Conservation (phyloP, 805 yeast species). For the Starmerella ratchasimensis region DNA sequence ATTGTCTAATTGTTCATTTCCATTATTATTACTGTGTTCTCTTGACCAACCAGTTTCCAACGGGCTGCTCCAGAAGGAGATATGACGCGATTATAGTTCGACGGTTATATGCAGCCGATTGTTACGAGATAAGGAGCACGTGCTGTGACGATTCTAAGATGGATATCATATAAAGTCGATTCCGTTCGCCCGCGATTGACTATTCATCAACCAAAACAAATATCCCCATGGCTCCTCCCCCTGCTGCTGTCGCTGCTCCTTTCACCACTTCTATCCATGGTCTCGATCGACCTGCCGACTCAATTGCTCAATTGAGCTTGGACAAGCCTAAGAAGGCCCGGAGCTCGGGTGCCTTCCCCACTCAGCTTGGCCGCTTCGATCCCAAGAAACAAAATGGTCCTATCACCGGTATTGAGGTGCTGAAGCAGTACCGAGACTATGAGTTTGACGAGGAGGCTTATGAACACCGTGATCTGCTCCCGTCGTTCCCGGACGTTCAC, state of each 20-base stretch:
- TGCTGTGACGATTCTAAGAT: too few species aligned
- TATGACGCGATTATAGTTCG: too few species aligned
- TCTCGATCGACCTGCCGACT: slow-evolving; percentile 4
- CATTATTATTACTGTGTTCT: too few species aligned
- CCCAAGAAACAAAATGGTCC: slow-evolving; percentile 8
- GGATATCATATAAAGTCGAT: too few species aligned
- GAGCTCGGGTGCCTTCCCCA: not conserved
- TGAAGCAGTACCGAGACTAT: slow-evolving; percentile 1
- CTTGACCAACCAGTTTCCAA: too few species aligned
- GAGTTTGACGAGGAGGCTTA: slow-evolving; percentile 15
- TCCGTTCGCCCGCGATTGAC: too few species aligned
- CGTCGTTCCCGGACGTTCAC: slow-evolving; percentile 25
- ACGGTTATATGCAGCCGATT: too few species aligned
- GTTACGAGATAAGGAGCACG: too few species aligned
- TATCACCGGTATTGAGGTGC: slow-evolving; percentile 4
- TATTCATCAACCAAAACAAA: too few species aligned
- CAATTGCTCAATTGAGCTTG: slow-evolving; percentile 2
- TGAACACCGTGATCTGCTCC: slow-evolving; percentile 23
- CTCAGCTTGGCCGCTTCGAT: slow-evolving; percentile 5
- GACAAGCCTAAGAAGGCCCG: not conserved
- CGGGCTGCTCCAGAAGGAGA: too few species aligned
- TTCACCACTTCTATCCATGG: not conserved
- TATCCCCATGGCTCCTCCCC: slow-evolving; percentile 9
- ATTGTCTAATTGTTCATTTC: too few species aligned
- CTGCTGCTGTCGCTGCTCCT: slow-evolving; percentile 5